phyloP scores from a whole-genome alignment of 345 rosid genomes.

The Psidium guajava region DNA sequence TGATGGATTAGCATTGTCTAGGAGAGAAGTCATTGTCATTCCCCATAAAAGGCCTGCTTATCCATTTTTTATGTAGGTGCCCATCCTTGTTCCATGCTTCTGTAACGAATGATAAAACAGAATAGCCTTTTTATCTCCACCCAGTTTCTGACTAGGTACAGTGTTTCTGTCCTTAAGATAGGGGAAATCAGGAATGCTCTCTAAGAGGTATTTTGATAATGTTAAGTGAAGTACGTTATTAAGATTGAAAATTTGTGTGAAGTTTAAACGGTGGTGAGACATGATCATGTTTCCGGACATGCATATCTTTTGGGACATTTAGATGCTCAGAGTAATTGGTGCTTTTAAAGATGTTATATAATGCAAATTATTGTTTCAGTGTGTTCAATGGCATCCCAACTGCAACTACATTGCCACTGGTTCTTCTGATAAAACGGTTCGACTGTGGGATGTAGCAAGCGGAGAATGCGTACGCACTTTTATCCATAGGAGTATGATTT shows the following conservation, averaged over 20 bases:
- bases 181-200: not conserved
- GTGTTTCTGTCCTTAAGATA: not conserved
- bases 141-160: not conserved
- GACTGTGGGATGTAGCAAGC: conserved; percentile 88
- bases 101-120: not conserved
- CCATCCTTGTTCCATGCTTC: not conserved
- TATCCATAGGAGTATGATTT: conserved; percentile 66
- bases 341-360: not conserved
- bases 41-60: not conserved
- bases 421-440: conserved; percentile 82
- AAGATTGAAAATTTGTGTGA: not conserved
- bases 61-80: not conserved
- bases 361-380: conserved; percentile 34
- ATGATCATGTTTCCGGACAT: not conserved
- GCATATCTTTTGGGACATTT: not conserved
- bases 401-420: conserved; percentile 96
- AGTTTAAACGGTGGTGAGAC: not conserved
- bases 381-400: conserved; percentile 96
- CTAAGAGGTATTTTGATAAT: not conserved
- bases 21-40: not conserved
- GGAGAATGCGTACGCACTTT: conserved; percentile 89
- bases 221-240: not conserved
- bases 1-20: not conserved
- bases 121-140: not conserved
- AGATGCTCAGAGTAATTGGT: not conserved